These are phyloP conservation scores for Lycium barbarum DNA, from an alignment of 257 asterid genomes.

Conservation along the genomic window DNA sequence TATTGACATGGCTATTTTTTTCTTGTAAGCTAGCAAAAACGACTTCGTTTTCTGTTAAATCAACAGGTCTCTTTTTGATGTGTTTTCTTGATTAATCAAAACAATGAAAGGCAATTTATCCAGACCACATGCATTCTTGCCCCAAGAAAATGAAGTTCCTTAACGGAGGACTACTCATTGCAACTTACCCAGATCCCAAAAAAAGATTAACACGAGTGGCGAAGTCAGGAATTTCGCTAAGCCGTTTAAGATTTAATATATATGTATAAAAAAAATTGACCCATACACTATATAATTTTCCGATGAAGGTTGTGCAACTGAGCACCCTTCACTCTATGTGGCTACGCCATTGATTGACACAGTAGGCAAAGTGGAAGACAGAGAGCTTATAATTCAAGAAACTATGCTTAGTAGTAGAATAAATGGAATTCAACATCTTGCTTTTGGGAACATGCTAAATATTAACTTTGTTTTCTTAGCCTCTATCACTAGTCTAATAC, in stretches of 20 bases:
- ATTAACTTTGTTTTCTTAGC: not conserved
- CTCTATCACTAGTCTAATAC: too few relatives aligned
- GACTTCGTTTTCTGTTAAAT: not conserved
- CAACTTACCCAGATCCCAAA: not conserved
- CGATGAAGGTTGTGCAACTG: not conserved
- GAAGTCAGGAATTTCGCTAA: too few relatives aligned
- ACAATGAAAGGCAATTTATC: not conserved
- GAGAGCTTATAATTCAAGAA: not conserved
- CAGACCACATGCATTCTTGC: not conserved
- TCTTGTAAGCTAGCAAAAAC: not conserved
- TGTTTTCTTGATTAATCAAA: not conserved
- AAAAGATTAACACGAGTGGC: too few relatives aligned
- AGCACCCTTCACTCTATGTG: not conserved
- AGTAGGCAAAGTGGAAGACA: not conserved
- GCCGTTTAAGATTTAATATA: too few relatives aligned
- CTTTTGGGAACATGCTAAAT: not conserved
- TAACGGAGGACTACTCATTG: not conserved
- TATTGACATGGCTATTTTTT: too few relatives aligned
- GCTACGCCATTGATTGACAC: not conserved
- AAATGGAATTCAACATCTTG: not conserved
- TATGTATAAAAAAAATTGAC: too few relatives aligned
- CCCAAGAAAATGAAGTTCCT: not conserved
- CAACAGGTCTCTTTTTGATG: not conserved
- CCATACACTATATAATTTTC: too few relatives aligned
- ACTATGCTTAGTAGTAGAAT: not conserved